Percentiles rank a stretch among this genome's conserved stretches.
phyloP scores from a whole-genome alignment of 2,329 filamentous ascomycete species.

The Botrytis elliptica region DNA sequence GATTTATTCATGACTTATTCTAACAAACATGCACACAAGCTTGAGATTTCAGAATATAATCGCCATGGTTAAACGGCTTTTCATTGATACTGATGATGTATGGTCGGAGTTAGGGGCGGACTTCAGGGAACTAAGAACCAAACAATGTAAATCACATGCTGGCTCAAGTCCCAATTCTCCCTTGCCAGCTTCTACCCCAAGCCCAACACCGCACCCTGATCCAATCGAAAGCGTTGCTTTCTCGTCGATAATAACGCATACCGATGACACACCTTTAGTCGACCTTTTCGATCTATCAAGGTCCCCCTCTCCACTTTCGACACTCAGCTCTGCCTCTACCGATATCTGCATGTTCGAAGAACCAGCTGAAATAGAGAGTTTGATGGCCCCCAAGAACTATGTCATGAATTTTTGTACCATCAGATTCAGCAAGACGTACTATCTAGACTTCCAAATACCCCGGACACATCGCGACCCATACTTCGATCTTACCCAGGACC shows the following conservation, averaged over 20 bases:
- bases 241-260: not conserved
- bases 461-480: not conserved
- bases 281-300: not conserved
- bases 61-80: not conserved
- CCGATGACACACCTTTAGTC: not conserved
- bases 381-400: not conserved
- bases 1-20: not conserved
- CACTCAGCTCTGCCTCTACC: not conserved
- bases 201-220: not conserved
- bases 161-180: not conserved
- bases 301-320: not conserved
- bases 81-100: not conserved
- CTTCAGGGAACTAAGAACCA: not conserved
- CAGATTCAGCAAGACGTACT: not conserved
- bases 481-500: constrained; percentile 3
- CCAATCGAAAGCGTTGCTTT: not conserved
- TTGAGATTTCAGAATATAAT: not conserved
- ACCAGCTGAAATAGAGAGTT: too few species aligned
- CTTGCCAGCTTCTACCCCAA: not conserved
- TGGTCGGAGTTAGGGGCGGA: not conserved
- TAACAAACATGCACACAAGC: not conserved
- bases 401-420: not conserved
- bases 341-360: not conserved
- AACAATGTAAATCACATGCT: not conserved
- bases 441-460: not conserved